Evolutionary conservation across 331 rosid genomes (phyloP).

Genomic region (Ulmus americana): DNA sequence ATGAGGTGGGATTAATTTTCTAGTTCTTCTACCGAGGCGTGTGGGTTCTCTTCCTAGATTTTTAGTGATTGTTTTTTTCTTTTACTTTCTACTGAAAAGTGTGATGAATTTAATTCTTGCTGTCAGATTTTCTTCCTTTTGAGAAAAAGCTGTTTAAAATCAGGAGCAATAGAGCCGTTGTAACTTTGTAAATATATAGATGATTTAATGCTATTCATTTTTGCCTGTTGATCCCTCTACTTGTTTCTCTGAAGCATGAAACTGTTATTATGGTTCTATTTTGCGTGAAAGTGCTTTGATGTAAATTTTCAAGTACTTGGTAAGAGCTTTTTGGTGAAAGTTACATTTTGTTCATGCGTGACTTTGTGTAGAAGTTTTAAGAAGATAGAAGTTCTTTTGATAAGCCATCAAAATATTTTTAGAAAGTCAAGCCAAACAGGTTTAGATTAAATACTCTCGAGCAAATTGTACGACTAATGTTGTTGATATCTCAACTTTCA

Average conservation of each 20-base stretch:
- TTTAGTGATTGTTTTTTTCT: conserved; percentile 32
- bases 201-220: conserved; percentile 52
- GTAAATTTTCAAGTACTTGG: too few relatives aligned
- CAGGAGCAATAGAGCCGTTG: conserved; percentile 34
- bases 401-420: too few relatives aligned
- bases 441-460: too few relatives aligned
- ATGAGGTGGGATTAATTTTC: conserved; percentile 32
- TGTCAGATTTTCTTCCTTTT: conserved; percentile 31
- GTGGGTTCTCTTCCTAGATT: conserved; percentile 31
- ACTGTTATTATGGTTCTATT: not conserved
- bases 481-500: too few relatives aligned
- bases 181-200: conserved; percentile 69
- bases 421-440: too few relatives aligned
- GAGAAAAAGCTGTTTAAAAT: conserved; percentile 50
- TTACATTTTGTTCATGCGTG: too few relatives aligned
- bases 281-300: too few relatives aligned
- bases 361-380: too few relatives aligned
- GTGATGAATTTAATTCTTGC: conserved; percentile 39
- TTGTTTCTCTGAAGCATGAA: not conserved
- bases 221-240: conserved; percentile 24
- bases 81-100: conserved; percentile 27
- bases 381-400: too few relatives aligned
- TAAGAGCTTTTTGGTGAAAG: too few relatives aligned
- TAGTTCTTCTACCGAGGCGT: conserved; percentile 38
- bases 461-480: too few relatives aligned